Percentiles rank a stretch among this genome's conserved stretches.
Evolutionary conservation across 257 asterid genomes (phyloP).

Genomic region (Capsicum rhomboideum): DNA sequence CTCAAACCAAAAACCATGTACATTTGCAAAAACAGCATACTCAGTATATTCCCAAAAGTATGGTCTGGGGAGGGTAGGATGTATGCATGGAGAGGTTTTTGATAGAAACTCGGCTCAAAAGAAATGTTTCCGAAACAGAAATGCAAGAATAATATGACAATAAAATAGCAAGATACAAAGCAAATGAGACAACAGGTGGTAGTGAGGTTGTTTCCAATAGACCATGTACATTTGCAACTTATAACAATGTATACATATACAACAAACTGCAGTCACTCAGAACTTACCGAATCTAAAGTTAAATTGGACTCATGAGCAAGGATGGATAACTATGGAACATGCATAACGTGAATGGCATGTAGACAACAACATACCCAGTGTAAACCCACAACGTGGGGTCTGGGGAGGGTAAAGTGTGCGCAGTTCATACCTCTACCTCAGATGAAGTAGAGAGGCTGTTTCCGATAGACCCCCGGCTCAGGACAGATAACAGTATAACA

Average conservation of each 20-base stretch:
- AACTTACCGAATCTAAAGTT: background rate
- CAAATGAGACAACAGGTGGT: background rate
- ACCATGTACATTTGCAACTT: background rate
- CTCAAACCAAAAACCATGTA: background rate
- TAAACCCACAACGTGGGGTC: too few relatives aligned
- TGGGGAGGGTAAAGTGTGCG: too few relatives aligned
- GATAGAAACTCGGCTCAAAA: background rate
- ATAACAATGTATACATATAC: background rate
- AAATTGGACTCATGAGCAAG: background rate
- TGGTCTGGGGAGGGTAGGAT: background rate
- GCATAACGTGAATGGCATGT: background rate
- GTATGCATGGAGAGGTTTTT: background rate
- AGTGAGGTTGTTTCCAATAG: background rate
- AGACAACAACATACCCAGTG: too few relatives aligned
- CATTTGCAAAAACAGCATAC: background rate
- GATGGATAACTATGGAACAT: background rate
- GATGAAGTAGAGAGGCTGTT: too few relatives aligned
- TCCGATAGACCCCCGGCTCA: too few relatives aligned
- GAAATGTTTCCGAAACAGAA: background rate
- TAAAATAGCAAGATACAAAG: background rate
- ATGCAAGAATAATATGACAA: background rate
- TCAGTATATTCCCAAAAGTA: background rate
- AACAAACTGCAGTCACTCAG: background rate
- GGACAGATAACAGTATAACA: too few relatives aligned
- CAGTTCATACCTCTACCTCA: too few relatives aligned